Percentiles rank a stretch among this genome's conserved stretches.
phyloP scores from a whole-genome alignment of 495 filamentous ascomycete genomes.

The Jackrogersella minutella region DNA sequence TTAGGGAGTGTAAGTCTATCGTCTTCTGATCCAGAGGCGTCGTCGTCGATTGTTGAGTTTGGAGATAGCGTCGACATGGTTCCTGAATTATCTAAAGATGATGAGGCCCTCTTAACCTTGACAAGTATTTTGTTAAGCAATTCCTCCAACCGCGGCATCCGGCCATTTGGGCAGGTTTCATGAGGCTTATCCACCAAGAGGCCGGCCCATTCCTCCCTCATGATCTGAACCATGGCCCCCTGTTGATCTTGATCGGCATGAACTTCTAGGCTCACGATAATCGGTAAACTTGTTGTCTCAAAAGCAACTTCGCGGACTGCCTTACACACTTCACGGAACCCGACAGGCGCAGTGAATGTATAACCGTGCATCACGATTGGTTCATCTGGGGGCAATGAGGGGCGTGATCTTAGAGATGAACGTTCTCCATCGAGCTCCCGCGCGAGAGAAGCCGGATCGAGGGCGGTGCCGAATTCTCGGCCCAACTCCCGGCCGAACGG shows the following conservation, averaged over 20 bases:
- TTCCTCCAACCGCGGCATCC: slow-evolving; percentile 73
- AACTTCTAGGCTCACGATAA: slow-evolving; percentile 91
- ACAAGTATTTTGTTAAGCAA: slow-evolving; percentile 83
- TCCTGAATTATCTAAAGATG: slow-evolving; percentile 40
- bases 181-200: slow-evolving; percentile 69
- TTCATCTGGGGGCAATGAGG: slow-evolving; percentile 56
- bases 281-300: slow-evolving; percentile 70
- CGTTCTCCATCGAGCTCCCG: slow-evolving; percentile 20
- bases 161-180: slow-evolving; percentile 55
- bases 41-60: slow-evolving; percentile 42
- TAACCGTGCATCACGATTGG: slow-evolving; percentile 83
- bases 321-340: slow-evolving; percentile 84
- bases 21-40: slow-evolving; percentile 43
- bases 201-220: slow-evolving; percentile 82
- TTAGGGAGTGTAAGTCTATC: slow-evolving; percentile 30
- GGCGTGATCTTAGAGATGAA: slow-evolving; percentile 37
- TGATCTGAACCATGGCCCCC: slow-evolving; percentile 89
- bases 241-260: slow-evolving; percentile 85
- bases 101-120: slow-evolving; percentile 80
- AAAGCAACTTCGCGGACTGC: slow-evolving; percentile 84
- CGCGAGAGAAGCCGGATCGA: slow-evolving; percentile 10
- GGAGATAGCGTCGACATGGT: slow-evolving; percentile 40
- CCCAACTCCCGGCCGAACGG: slow-evolving; percentile 23
- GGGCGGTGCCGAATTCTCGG: slow-evolving; percentile 14
- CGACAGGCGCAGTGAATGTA: slow-evolving; percentile 85